Base-by-base conservation (phyloP, 1,284 basidiomycete species). In the Cryptococcus sp. region DNA sequence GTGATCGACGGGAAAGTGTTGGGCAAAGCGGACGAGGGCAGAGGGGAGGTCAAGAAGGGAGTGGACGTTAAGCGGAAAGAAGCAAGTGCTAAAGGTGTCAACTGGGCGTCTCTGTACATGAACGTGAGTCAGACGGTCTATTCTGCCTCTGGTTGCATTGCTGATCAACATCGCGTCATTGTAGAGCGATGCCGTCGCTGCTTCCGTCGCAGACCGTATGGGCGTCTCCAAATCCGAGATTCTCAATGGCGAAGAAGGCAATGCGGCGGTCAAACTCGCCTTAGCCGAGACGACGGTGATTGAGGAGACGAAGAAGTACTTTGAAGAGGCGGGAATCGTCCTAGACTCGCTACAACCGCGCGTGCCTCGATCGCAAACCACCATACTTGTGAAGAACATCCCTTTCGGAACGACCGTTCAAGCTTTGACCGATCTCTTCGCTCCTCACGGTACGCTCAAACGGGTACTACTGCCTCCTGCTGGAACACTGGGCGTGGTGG, bases 101-200 rank as follows among this genome's bases (percentile, higher is more conserved):
- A 95, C 77, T 99, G 95, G 95, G 88, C 88, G 47, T 90, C 92
- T 83, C 77, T 98, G 61, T 98, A 95, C 74, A 95, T 98, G 92
- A 98, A 96, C 82, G 93, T 93, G 80, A 78, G 90, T 88, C 47
- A 17, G 16, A 40, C 11, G 47, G 16, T 48, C 20, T 15, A 17
- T 17, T n/a, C 47, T 23, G 47, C 42, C 11, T 20, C 31, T 13
- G 4, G 17, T 25, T 25, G 13, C 22, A 31, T 25, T 25, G n/a
- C 35, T 38, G 7, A 25, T 22, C 44, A 22, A 38, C 39, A 42
- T 3, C 16, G 31, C 13, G 8, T 35, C 8, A 3, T 16, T 41
- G 17, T 71, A 95, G 92, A 89, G 88, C 62, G 91, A 95, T 72
- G 91, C 92, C 11, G 91, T 94, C 0, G 87, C 88, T 0, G 86